Evolutionary conservation across 257 asterid genomes (phyloP).

Genomic region (Capsicum rhomboideum): DNA sequence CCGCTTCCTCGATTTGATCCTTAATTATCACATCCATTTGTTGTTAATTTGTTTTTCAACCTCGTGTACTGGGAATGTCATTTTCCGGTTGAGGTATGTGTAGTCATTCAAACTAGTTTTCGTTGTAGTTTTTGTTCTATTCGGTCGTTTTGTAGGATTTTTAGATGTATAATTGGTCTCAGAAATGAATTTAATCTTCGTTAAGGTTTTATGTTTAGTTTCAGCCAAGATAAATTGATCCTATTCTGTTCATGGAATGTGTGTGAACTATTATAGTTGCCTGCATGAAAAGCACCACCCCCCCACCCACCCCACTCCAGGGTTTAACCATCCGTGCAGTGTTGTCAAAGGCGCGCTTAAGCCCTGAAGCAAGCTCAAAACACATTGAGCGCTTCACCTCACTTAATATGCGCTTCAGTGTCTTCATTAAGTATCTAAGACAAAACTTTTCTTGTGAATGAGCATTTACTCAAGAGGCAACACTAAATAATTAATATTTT

Average conservation of each 20-base stretch:
- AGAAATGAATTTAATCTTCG: neutral
- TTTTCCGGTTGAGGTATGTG: neutral
- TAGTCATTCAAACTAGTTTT: neutral
- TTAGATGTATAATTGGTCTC: neutral
- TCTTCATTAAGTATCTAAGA: no score
- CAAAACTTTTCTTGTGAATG: no score
- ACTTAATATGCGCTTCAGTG: no score
- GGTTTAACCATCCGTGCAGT: no score
- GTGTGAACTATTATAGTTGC: neutral
- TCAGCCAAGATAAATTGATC: neutral
- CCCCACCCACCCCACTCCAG: no score
- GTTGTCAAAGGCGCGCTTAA: no score
- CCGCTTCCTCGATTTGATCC: constrained; percentile 30
- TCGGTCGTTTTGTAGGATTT: neutral
- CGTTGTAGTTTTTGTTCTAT: neutral
- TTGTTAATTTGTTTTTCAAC: neutral
- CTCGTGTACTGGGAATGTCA: neutral
- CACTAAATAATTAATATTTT: no score
- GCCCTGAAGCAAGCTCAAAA: no score
- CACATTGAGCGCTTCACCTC: no score
- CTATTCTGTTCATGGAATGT: neutral
- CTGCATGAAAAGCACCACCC: neutral
- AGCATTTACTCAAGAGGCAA: no score
- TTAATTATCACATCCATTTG: neutral
- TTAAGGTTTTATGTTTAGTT: neutral